These are phyloP conservation scores for Chrysopogon serrulatus DNA, from an alignment of 176 grass and related monocot species.

Conservation along the genomic window DNA sequence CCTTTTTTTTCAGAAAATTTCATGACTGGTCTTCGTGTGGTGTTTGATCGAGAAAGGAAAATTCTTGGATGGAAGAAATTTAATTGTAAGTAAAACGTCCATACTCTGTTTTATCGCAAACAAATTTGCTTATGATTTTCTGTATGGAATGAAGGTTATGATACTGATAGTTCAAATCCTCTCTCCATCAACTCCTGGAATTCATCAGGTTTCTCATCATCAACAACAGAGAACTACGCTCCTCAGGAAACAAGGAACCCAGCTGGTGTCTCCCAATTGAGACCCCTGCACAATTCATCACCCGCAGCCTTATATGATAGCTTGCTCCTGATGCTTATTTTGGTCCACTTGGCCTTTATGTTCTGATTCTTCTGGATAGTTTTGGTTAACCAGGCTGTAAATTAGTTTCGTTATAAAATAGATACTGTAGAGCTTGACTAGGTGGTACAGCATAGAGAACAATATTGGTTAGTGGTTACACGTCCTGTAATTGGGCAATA, in stretches of 20 bases:
- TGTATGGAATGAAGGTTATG: conserved; percentile 42
- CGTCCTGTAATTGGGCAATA: conserved; percentile 15
- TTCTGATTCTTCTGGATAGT: conserved; percentile 9
- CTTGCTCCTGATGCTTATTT: conserved; percentile 28
- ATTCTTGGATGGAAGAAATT: conserved; percentile 80
- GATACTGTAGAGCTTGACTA: conserved; percentile 19
- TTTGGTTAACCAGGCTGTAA: conserved; percentile 14
- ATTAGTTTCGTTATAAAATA: conserved; percentile 14
- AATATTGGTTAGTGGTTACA: conserved; percentile 6
- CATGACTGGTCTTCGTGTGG: conserved; percentile 72
- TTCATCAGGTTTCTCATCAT: conserved; percentile 27
- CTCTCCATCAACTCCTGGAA: conserved; percentile 51
- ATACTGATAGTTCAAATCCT: conserved; percentile 50
- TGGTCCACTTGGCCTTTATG: conserved; percentile 22
- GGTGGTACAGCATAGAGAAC: conserved; percentile 1
- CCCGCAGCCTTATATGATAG: background rate
- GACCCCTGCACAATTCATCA: conserved; percentile 35
- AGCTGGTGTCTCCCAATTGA: conserved; percentile 36
- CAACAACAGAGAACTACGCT: conserved; percentile 43
- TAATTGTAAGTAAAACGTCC: conserved; percentile 53
- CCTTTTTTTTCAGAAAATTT: conserved; percentile 71
- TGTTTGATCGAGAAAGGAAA: conserved; percentile 77
- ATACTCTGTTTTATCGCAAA: background rate
- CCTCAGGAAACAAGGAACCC: conserved; percentile 54
- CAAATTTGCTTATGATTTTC: background rate